Conservation (phyloP, 768 basidiomycete genomes). For the Trametes sanguinea region DNA sequence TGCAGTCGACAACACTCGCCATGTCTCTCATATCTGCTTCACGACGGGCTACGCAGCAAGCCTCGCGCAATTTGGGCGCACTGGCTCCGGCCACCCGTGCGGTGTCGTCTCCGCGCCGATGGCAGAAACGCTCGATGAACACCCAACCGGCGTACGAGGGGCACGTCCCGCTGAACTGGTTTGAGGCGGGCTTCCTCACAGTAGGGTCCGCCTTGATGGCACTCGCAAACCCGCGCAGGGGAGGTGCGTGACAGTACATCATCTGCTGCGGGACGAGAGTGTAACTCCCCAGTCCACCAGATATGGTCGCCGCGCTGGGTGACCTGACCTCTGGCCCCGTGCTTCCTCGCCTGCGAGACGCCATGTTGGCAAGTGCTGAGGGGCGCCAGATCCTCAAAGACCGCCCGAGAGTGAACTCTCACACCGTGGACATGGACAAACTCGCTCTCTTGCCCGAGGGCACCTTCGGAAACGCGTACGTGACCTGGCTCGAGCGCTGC, state of each 20-base stretch:
- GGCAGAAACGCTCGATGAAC: conserved; percentile 21
- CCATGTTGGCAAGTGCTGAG: conserved; percentile 77
- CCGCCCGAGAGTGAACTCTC: conserved; percentile 77
- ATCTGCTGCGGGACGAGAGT: background rate
- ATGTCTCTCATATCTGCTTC: conserved; percentile 20
- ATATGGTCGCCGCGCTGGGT: conserved; percentile 93
- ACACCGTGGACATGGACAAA: conserved; percentile 69
- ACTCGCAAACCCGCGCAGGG: conserved; percentile 77
- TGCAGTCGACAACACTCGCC: background rate
- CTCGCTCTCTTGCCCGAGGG: conserved; percentile 72
- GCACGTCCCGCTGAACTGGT: conserved; percentile 77
- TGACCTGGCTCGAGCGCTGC: conserved; percentile 86
- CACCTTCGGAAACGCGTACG: conserved; percentile 84
- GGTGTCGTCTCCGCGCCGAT: conserved; percentile 1
- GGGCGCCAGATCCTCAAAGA: conserved; percentile 84
- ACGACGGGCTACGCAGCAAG: conserved; percentile 3
- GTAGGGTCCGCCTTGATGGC: conserved; percentile 85
- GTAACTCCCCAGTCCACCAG: conserved; percentile 41
- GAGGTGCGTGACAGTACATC: conserved; percentile 49
- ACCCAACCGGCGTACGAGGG: conserved; percentile 64
- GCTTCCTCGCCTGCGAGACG: conserved; percentile 72
- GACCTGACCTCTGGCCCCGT: conserved; percentile 88
- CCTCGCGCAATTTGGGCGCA: background rate
- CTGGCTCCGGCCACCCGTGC: conserved; percentile 7
- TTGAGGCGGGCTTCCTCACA: conserved; percentile 85